Conservation (phyloP, 352 stramenopile genomes). For the Phytopythium mirpurense region DNA sequence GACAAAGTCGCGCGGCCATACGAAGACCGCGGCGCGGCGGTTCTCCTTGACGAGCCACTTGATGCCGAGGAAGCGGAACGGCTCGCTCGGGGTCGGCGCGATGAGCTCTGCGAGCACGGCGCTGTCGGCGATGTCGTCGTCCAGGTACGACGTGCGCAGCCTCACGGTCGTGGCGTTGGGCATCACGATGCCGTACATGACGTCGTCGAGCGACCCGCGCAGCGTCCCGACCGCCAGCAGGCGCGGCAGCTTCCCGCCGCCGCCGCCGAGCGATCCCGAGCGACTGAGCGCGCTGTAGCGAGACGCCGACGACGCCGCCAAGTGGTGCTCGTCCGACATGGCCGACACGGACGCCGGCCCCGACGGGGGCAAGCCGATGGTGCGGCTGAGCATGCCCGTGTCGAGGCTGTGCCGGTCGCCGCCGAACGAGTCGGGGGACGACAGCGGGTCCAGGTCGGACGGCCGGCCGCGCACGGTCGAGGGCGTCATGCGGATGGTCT, state of each 20-base stretch:
- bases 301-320: background rate
- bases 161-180: slow-evolving; percentile 28
- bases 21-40: slow-evolving; percentile 26
- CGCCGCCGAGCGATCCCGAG: background rate
- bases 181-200: slow-evolving; percentile 55
- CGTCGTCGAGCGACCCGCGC: slow-evolving; percentile 38
- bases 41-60: slow-evolving; percentile 52
- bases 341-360: background rate
- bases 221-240: slow-evolving; percentile 37
- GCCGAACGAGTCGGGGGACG: slow-evolving; percentile 3
- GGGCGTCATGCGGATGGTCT: slow-evolving; percentile 7
- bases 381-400: slow-evolving; percentile 2
- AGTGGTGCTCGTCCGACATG: background rate
- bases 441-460: background rate
- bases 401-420: background rate
- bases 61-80: slow-evolving; percentile 52
- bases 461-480: background rate
- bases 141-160: slow-evolving; percentile 40
- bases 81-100: slow-evolving; percentile 25
- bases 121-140: slow-evolving; percentile 44
- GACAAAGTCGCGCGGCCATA: slow-evolving; percentile 44
- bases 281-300: background rate
- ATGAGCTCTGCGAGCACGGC: slow-evolving; percentile 40
- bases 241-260: slow-evolving; percentile 11
- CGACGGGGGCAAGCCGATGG: slow-evolving; percentile 11